Evolutionary conservation across 768 basidiomycete species (phyloP), one percentile per base, ranked within the genome.

Genomic region (Crepidotus variabilis): DNA sequence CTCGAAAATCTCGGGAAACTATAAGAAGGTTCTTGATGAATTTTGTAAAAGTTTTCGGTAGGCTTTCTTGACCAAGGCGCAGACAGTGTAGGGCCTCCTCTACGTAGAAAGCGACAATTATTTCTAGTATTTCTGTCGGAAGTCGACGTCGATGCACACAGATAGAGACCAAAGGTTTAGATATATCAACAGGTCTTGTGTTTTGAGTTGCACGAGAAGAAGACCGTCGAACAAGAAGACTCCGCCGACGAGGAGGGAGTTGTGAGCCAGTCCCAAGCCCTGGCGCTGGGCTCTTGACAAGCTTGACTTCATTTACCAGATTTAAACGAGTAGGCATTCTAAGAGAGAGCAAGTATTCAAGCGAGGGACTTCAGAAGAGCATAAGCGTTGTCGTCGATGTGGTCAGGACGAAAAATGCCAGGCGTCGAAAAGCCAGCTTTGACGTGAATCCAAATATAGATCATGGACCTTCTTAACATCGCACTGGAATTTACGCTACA

Each of bases 1-100:
- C 65, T 28, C 83, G 74, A 61, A 83, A 68, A 23, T 64, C 65
- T 18, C 63, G 70, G 8, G 75, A 83, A 18, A 72, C 74, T 23
- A 77, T 66, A 16, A 75, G 73, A 34, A 79, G 68, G 7, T 78
- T 61, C 7, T 62, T 62, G 43, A 83, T 73, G 32, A 65, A 47
- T 5, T 11, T 61, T 32, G 59, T 59, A 55, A 78, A 78, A 16
- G 63, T 55, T 6, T 33, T 28, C 50, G 54, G 60, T 52, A 56
- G 49, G 23, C 56, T 18, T 20, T 51, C 53, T 43, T 20, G 34
- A 58, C 55, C 23, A 43, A 28, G 46, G 45, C 28, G n/a, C 32
- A 52, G 47, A 39, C 24, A 50, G 16, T 55, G 22, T 33, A 70
- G 47, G 35, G 51, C 46, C 9, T 35, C 46, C 21, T 61, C 55